Evolutionary conservation across 257 asterid genomes (phyloP).

Genomic region (Solanum gandarillasii): DNA sequence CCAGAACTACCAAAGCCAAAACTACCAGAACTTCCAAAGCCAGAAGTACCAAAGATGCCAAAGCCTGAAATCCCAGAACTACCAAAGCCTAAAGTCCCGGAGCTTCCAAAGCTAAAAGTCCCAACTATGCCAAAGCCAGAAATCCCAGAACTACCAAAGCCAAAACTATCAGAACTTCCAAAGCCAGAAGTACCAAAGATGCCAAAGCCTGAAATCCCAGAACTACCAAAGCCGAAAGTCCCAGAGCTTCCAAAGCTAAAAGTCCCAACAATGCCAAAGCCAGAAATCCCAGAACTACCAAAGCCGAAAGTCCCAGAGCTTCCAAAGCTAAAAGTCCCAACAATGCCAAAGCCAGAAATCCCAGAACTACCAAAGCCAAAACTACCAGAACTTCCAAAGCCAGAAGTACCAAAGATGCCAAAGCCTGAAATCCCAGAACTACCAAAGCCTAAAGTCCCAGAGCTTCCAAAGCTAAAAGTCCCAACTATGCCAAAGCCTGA

Average conservation of each 20-base stretch:
- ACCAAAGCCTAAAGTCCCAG: neutral
- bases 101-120: neutral
- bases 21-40: too few relatives aligned
- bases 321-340: neutral
- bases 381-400: neutral
- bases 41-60: neutral
- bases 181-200: neutral
- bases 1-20: too few relatives aligned
- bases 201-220: neutral
- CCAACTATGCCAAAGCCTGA: neutral
- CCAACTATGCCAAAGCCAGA: neutral
- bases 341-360: neutral
- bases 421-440: neutral
- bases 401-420: neutral
- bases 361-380: neutral
- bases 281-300: neutral
- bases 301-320: neutral
- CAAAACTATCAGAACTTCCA: neutral
- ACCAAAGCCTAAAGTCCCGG: neutral
- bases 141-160: neutral
- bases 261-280: neutral
- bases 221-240: neutral
- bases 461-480: neutral
- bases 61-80: neutral
- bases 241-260: neutral